Evolutionary conservation across 768 basidiomycete genomes (phyloP), one percentile per base, ranked within the genome.

Genomic region (Mycena pura): DNA sequence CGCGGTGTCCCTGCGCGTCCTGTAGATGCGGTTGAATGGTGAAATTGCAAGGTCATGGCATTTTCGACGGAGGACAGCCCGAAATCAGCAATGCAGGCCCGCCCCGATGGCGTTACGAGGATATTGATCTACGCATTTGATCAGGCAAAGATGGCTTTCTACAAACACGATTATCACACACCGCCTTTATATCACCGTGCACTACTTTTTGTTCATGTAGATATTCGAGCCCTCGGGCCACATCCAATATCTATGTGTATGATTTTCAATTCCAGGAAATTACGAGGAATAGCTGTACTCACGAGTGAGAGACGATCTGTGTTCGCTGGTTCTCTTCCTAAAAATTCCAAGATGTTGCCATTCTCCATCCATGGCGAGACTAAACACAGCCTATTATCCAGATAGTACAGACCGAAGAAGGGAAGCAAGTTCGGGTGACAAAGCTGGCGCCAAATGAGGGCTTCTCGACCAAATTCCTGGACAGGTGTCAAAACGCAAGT

Each of bases 21-120:
- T n/a, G 43, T 51, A 27, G 39, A 59, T 6, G 65, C 52, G 27
- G 66, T 71, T 21, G 63, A 65, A 24, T 68, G 28, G 22, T 8
- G 11, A 21, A 64, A 65, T 49, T 55, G 65, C 17, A 70, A 45
- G 3, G 69, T 64, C 32, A 62, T 55, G 1, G 64, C 48, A 13
- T 73, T 68, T 7, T 54, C 64, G 11, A 75, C 64, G 3, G 69
- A 72, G 1, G 77, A 73, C 7, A 84, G 70, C 15, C 84, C 84
- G 51, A 85, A 84, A 65, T 85, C 83, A 25, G 83, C 78, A 5
- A 85, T 72, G 53, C 81, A 82, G 11, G 83, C 84, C 24, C 72
- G 70, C 14, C 74, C 74, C 13, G 72, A 62, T 5, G 65, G 70
- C 6, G 78, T 79, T 17, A 85, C 74, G 21, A 85, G 74, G 44